phyloP scores from a whole-genome alignment of 1,284 basidiomycete species.

The Sporisorium graminicola region DNA sequence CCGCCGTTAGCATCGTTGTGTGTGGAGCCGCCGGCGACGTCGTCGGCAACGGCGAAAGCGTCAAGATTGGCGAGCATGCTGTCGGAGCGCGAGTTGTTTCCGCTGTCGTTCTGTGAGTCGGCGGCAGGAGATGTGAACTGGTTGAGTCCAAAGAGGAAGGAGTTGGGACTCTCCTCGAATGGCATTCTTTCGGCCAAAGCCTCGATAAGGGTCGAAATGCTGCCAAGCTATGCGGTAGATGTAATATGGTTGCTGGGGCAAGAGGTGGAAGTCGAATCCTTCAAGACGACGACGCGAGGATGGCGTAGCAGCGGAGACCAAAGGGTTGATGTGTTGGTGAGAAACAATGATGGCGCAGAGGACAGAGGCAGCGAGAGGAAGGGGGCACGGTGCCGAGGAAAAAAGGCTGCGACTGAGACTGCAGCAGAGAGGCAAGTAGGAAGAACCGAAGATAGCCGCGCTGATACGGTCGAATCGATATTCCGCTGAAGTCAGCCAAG shows the following conservation, averaged over 20 bases:
- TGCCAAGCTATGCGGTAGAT: background rate
- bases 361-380: background rate
- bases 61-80: conserved; percentile 55
- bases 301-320: background rate
- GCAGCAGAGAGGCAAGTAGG: background rate
- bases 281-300: background rate
- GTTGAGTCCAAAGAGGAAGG: conserved; percentile 64
- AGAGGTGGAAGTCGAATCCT: background rate
- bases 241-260: background rate
- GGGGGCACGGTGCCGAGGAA: background rate
- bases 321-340: background rate
- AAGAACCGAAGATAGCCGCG: conserved; percentile 28
- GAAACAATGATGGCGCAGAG: conserved; percentile 4
- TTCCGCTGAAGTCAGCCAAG: background rate
- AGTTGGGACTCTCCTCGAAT: conserved; percentile 59
- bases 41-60: conserved; percentile 47
- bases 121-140: conserved; percentile 55
- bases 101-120: conserved; percentile 40
- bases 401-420: background rate
- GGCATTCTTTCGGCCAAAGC: conserved; percentile 40
- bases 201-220: conserved; percentile 4
- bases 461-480: conserved; percentile 19
- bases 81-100: conserved; percentile 35
- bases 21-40: conserved; percentile 28
- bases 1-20: conserved; percentile 36